Conservation (phyloP, 345 rosid species). For the Salix arbutifolia region DNA sequence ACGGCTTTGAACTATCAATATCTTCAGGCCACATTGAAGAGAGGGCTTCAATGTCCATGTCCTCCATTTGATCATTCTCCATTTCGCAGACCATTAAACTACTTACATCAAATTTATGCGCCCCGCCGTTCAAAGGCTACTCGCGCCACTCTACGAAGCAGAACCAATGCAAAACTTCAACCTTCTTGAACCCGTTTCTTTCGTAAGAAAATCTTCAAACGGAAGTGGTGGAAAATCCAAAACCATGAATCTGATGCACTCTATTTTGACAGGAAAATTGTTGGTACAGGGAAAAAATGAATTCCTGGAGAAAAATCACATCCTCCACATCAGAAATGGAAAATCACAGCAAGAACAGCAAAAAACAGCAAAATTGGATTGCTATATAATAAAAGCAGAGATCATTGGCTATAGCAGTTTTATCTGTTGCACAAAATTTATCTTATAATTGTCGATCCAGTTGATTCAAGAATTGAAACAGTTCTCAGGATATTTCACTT, state of each 20-base stretch:
- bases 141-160: not conserved
- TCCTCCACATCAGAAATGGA: not conserved
- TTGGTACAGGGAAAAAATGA: not conserved
- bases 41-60: conserved; percentile 76
- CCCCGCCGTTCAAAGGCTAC: conserved; percentile 3
- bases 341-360: not conserved
- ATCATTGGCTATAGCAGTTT: not conserved
- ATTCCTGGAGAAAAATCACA: not conserved
- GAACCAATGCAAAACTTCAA: not conserved
- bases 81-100: conserved; percentile 40
- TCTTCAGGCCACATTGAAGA: conserved; percentile 98
- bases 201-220: not conserved
- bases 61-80: conserved; percentile 65
- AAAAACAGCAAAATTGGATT: not conserved
- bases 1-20: conserved; percentile 73
- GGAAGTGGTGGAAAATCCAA: not conserved
- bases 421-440: too few relatives aligned
- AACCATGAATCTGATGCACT: not conserved
- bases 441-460: too few relatives aligned
- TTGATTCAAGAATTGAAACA: too few relatives aligned
- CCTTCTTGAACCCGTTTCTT: not conserved
- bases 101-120: conserved; percentile 11
- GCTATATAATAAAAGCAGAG: too few relatives aligned
- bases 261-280: not conserved
- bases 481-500: too few relatives aligned